These are phyloP conservation scores for Eucalyptus sideroxylon DNA, from an alignment of 345 rosid genomes.

Conservation along the genomic window DNA sequence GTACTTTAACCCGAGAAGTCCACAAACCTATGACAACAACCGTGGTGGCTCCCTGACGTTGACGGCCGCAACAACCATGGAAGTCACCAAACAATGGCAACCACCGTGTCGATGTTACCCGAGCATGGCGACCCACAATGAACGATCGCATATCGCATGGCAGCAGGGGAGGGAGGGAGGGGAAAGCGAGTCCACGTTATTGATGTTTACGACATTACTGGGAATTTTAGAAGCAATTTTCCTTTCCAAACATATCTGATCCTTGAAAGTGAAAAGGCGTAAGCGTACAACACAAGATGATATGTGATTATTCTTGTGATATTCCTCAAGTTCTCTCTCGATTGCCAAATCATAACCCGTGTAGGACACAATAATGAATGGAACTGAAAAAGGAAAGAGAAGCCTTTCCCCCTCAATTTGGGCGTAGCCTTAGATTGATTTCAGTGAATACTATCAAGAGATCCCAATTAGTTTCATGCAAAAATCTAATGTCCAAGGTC, in stretches of 20 bases:
- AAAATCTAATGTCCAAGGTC: neutral
- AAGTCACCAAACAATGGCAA: neutral
- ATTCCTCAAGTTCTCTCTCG: neutral
- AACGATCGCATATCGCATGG: neutral
- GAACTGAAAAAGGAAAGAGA: neutral
- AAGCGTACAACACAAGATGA: neutral
- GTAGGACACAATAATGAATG: neutral
- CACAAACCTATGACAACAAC: neutral
- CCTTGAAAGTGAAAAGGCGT: neutral
- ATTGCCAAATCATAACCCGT: neutral
- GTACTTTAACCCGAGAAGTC: neutral
- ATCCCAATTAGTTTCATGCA: neutral
- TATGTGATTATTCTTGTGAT: neutral
- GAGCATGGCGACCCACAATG: neutral
- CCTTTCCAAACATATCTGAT: neutral
- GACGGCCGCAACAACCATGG: neutral
- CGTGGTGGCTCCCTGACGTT: neutral
- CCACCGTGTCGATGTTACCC: neutral
- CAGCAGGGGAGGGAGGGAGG: neutral
- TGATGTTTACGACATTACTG: neutral
- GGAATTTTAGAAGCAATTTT: neutral
- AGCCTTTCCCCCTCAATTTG: neutral
- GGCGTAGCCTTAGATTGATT: neutral
- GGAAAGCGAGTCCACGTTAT: neutral
- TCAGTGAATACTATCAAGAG: neutral